Evolutionary conservation across 2,329 filamentous ascomycete genomes (phyloP).

Genomic region (Rhinocladiella similis): DNA sequence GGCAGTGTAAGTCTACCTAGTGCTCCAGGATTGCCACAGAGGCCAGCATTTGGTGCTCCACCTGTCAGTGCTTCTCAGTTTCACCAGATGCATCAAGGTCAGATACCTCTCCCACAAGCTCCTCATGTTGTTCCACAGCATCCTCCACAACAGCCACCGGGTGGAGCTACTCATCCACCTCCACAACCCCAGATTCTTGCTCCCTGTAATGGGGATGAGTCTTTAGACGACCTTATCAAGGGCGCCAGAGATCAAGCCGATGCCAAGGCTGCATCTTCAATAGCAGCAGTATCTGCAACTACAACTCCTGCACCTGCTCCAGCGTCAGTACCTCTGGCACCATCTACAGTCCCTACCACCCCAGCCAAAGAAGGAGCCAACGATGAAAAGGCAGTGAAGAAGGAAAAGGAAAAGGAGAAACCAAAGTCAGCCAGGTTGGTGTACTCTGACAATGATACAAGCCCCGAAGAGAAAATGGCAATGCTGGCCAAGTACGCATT

Average conservation of each 20-base stretch:
- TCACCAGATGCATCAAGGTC: constrained; percentile 58
- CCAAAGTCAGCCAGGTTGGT: constrained; percentile 69
- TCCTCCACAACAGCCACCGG: constrained; percentile 18
- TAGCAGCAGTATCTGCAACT: constrained; percentile 21
- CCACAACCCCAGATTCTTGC: constrained; percentile 20
- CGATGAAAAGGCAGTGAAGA: constrained; percentile 64
- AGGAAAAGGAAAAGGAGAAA: constrained; percentile 61
- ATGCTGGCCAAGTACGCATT: constrained; percentile 73
- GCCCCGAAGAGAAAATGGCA: constrained; percentile 89
- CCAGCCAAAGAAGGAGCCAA: constrained; percentile 41
- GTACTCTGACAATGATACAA: constrained; percentile 76
- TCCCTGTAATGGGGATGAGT: constrained; percentile 15
- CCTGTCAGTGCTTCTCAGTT: constrained; percentile 55
- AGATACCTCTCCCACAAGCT: constrained; percentile 40
- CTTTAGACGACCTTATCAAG: constrained; percentile 53
- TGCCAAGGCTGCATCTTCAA: constrained; percentile 25
- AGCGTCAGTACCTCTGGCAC: background rate
- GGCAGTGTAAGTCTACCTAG: constrained; percentile 57
- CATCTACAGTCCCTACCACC: constrained; percentile 19
- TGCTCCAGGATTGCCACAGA: constrained; percentile 60
- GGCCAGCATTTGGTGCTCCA: constrained; percentile 58
- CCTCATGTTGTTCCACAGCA: constrained; percentile 25
- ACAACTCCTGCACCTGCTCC: too few species aligned
- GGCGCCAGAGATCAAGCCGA: constrained; percentile 49
- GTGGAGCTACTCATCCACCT: constrained; percentile 17